Evolutionary conservation across 176 grass and related monocot genomes (phyloP).

Genomic region (Hsuehochloa calcarea): DNA sequence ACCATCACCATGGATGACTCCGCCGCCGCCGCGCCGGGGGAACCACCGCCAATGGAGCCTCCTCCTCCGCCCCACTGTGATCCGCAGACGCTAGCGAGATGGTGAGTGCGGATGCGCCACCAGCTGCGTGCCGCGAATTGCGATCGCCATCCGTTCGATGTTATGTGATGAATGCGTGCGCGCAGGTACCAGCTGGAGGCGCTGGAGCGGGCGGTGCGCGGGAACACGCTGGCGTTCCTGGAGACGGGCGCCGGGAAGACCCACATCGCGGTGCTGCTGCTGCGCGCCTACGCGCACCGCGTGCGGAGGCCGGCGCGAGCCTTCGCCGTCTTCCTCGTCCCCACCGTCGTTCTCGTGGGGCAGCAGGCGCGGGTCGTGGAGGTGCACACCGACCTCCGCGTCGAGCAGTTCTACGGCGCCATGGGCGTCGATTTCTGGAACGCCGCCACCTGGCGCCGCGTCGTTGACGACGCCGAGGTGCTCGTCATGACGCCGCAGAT

Average conservation of each 20-base stretch:
- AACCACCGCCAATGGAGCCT: background rate
- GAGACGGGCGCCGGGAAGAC: conserved; percentile 84
- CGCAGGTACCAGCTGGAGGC: conserved; percentile 85
- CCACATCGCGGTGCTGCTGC: conserved; percentile 78
- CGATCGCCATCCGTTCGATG: background rate
- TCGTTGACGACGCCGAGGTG: conserved; percentile 48
- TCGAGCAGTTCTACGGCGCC: conserved; percentile 63
- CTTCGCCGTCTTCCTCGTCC: conserved; percentile 76
- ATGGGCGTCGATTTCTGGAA: conserved; percentile 67
- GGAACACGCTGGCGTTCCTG: conserved; percentile 72
- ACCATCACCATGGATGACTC: conserved; percentile 23
- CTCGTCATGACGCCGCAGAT: conserved; percentile 92
- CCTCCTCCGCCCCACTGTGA: background rate
- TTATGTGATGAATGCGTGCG: background rate
- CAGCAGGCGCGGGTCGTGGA: conserved; percentile 69
- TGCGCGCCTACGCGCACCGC: conserved; percentile 56
- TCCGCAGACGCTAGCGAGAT: conserved; percentile 32
- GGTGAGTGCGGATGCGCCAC: conserved; percentile 1
- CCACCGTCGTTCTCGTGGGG: conserved; percentile 67
- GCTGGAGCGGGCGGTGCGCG: conserved; percentile 61
- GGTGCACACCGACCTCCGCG: conserved; percentile 64
- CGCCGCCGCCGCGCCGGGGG: background rate
- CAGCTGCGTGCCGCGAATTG: background rate
- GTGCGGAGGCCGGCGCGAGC: conserved; percentile 39
- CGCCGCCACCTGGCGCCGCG: conserved; percentile 31